These are phyloP conservation scores for Aspergillus fischeri DNA, from an alignment of 2,329 filamentous ascomycete species.

Conservation along the genomic window DNA sequence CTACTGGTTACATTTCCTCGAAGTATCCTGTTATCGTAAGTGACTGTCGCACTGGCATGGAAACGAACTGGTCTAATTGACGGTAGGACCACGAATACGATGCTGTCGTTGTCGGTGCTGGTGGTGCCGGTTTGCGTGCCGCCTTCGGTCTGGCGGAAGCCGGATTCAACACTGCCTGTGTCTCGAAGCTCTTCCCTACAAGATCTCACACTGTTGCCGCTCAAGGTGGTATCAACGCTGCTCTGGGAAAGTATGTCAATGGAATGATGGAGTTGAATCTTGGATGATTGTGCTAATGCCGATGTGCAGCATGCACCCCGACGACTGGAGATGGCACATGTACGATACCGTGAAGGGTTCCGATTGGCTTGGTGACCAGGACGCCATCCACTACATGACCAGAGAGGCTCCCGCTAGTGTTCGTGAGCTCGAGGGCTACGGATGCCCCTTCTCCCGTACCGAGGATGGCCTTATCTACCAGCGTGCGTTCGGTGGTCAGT, in stretches of 20 bases:
- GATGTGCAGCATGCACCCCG: constrained; percentile 80
- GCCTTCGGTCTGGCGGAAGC: constrained; percentile 62
- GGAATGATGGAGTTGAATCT: not conserved
- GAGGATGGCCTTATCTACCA: constrained; percentile 98
- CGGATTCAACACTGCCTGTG: constrained; percentile 62
- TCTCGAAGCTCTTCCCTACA: constrained; percentile 62
- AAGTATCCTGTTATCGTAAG: constrained; percentile 93
- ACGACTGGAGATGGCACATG: constrained; percentile 99
- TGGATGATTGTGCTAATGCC: constrained; percentile 16
- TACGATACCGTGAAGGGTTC: constrained; percentile 98
- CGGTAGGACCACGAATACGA: constrained; percentile 92
- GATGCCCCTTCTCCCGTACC: constrained; percentile 87
- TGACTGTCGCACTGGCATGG: constrained; percentile 17
- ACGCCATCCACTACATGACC: constrained; percentile 98
- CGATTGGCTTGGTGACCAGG: constrained; percentile 95
- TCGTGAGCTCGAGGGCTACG: constrained; percentile 94
- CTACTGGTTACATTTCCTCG: constrained; percentile 75
- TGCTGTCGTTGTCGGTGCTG: constrained; percentile 75
- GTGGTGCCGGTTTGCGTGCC: constrained; percentile 60
- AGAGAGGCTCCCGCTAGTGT: constrained; percentile 87
- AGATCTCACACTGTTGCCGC: constrained; percentile 64
- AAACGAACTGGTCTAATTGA: constrained; percentile 14
- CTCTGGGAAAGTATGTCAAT: constrained; percentile 39
- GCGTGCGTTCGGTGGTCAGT: constrained; percentile 97
- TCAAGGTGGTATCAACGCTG: constrained; percentile 58